Base-by-base conservation (phyloP, 768 basidiomycete genomes). In the Phlebiopsis flavidoalba region DNA sequence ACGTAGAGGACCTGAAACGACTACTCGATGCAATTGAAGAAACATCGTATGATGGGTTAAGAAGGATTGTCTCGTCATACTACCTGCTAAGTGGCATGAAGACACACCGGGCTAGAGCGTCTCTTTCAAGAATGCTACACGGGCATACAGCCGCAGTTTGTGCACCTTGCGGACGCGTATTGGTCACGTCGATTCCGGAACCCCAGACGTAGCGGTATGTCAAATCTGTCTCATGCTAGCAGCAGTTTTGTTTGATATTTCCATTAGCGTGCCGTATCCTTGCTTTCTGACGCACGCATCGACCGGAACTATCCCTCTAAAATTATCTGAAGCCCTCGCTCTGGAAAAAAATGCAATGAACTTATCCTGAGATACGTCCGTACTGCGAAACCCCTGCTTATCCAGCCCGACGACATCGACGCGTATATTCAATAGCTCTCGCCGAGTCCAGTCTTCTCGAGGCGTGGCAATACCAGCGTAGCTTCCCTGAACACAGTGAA, bases 91-190 rank as follows among this genome's bases (percentile, higher is more conserved):
- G 69, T 91, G 87, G 87, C 83, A 88, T 61, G 77, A 81, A 66
- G 88, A 91, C 69, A 80, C n/a, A 82, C 5, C 79, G 69, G 76
- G 88, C 78, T 68, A 78, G 63, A 66, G 71, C 61, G 77, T 90
- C n/a, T n/a, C n/a, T n/a, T 76, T 73, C 75, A 68, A 31, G 57
- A 76, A 71, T 71, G 83, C 71, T n/a, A n/a, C 74, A 80, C 31
- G 83, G n/a, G 80, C 66, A 86, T 94, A 62, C 85, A 89, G 4
- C 87, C 89, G 2, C 91, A 92, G 66, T 93, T 92, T 67, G 77
- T 80, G 7, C 75, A 80, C 4, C 79, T 93, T 51, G 83, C 89
- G n/a, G 87, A 91, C 74, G 91, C 92, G 67, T 93, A 93, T 74
- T 94, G 89, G 88, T 75, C 83, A 70, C 74, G n/a, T 94, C 61